Evolutionary conservation across 345 rosid species (phyloP), one percentile per base, ranked within the genome.

Genomic region (Orychophragmus violaceus): DNA sequence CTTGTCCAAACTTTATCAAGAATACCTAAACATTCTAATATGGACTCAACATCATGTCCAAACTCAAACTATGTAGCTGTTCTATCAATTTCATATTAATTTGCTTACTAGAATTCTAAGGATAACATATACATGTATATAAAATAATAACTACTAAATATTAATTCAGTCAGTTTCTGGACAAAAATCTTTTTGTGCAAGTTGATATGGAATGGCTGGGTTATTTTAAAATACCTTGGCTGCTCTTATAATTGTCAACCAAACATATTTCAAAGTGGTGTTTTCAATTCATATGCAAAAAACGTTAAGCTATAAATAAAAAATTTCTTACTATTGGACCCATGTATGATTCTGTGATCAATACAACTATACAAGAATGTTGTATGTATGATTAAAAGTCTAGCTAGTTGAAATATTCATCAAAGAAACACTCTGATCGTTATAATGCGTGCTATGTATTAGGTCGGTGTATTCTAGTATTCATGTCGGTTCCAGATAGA

Each of bases 381-480:
- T 48, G 62, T 22, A 62, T 12, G 29, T 16, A 71, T 54, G 56
- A 42, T 70, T 52, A 37, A 53, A 13, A 52, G 6, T 19, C 24
- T 29, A 50, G 18, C 22, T 30, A 17, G 30, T n/a, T 22, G 3
- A 51, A 36, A 39, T 18, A 10, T 19, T 27, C 19, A 59, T 49
- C 30, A n/a, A 41, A 59, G 32, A 59, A 5, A 69, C 74, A 5
- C 36, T 59, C 8, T 36, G 51, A 61, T 11, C 13, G 25, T 44
- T 3, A 18, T 18, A 18, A 44, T 22, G 28, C 3, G 9, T 49
- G 54, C 22, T 8, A 33, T 33, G 23, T 44, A 59, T n/a, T n/a
- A n/a, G n/a, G n/a, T n/a, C n/a, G n/a, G n/a, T n/a, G n/a, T n/a
- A n/a, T n/a, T n/a, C n/a, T n/a, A n/a, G n/a, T n/a, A n/a, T n/a